phyloP scores from a whole-genome alignment of 768 basidiomycete genomes.

The Boletus rufocinnamomeus region DNA sequence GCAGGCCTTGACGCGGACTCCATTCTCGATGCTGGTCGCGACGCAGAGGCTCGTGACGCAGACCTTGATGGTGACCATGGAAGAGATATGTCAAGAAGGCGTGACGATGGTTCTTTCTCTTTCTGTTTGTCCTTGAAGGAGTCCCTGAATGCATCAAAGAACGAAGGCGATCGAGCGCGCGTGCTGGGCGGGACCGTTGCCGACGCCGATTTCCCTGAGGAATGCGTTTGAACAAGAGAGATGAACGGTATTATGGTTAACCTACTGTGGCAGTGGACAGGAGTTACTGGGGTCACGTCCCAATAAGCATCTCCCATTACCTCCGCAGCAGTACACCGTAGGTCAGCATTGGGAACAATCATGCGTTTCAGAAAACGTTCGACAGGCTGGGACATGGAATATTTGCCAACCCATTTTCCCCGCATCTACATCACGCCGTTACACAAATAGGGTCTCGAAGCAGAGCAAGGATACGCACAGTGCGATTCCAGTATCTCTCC shows the following conservation, averaged over 20 bases:
- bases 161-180: slow-evolving; percentile 20
- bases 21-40: slow-evolving; percentile 18
- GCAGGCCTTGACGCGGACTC: slow-evolving; percentile 20
- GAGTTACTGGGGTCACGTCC: slow-evolving; percentile 38
- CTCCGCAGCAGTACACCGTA: slow-evolving; percentile 69
- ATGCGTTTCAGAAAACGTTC: slow-evolving; percentile 75
- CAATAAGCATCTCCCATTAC: slow-evolving; percentile 72
- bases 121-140: slow-evolving; percentile 29
- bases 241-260: slow-evolving; percentile 20
- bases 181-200: slow-evolving; percentile 14
- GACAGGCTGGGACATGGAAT: slow-evolving; percentile 59
- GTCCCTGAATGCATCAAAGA: slow-evolving; percentile 23
- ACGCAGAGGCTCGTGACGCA: slow-evolving; percentile 13
- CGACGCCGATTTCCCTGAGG: slow-evolving; percentile 39
- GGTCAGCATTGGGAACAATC: slow-evolving; percentile 80
- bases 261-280: slow-evolving; percentile 45
- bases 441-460: background rate
- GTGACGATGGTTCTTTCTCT: slow-evolving; percentile 34
- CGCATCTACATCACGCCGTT: slow-evolving; percentile 46
- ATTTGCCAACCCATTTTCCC: slow-evolving; percentile 81
- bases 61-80: slow-evolving; percentile 35
- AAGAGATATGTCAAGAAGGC: slow-evolving; percentile 37
- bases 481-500: slow-evolving; percentile 84
- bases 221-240: background rate
- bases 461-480: slow-evolving; percentile 46